Evolutionary conservation across 768 basidiomycete species (phyloP).

Genomic region (Boletus rubescentipes): DNA sequence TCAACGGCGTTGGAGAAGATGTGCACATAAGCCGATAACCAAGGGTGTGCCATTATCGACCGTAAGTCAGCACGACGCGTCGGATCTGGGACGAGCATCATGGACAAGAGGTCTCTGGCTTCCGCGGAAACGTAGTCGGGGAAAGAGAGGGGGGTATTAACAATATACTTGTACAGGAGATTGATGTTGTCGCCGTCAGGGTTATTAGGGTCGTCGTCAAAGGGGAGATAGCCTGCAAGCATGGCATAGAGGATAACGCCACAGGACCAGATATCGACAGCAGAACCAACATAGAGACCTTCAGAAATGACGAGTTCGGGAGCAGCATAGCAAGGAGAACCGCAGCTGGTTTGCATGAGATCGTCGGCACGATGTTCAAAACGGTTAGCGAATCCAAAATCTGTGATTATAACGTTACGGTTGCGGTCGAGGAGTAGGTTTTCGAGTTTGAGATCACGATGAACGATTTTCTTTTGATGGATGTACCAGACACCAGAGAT

Average conservation of each 20-base stretch:
- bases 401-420: constrained; percentile 98
- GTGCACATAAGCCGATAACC: constrained; percentile 57
- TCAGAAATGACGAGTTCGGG: constrained; percentile 98
- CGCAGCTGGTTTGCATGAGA: constrained; percentile 98
- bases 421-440: constrained; percentile 96
- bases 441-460: constrained; percentile 98
- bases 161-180: constrained; percentile 96
- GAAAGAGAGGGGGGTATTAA: constrained; percentile 94
- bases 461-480: constrained; percentile 98
- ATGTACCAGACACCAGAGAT: constrained; percentile 99
- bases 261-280: constrained; percentile 97
- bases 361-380: constrained; percentile 93
- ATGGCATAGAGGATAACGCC: constrained; percentile 96
- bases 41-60: constrained; percentile 83
- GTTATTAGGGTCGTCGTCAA: constrained; percentile 98
- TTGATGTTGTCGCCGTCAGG: constrained; percentile 99
- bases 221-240: constrained; percentile 97
- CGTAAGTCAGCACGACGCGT: constrained; percentile 71
- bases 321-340: constrained; percentile 96
- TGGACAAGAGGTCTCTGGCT: constrained; percentile 78
- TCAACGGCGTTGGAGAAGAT: constrained; percentile 69
- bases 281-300: constrained; percentile 94
- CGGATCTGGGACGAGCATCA: constrained; percentile 96
- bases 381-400: constrained; percentile 98
- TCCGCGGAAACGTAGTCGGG: constrained; percentile 90